phyloP scores from a whole-genome alignment of 805 yeast genomes.

The Metschnikowia colocasiae region DNA sequence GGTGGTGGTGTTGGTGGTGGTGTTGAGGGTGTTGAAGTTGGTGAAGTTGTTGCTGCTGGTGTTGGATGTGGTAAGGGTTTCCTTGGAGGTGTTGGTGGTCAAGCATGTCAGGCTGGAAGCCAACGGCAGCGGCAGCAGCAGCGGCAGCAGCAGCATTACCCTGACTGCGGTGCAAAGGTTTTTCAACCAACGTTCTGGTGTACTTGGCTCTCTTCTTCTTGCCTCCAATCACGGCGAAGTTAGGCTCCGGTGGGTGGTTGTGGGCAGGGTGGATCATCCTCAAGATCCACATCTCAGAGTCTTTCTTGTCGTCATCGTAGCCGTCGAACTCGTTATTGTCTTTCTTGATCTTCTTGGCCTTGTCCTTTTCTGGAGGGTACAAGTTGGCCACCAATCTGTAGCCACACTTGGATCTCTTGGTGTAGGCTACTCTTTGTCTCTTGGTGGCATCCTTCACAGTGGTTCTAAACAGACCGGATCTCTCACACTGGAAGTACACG shows the following conservation, averaged over 20 bases:
- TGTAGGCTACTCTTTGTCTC: conserved; percentile 46
- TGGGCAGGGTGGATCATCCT: conserved; percentile 45
- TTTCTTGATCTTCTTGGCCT: conserved; percentile 29
- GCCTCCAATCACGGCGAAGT: conserved; percentile 21
- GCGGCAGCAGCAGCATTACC: conserved; percentile 24
- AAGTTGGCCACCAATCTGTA: conserved; percentile 37
- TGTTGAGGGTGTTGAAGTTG: conserved; percentile 20
- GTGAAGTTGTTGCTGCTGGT: conserved; percentile 24
- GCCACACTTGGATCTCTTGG: conserved; percentile 45
- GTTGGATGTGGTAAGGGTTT: conserved; percentile 21
- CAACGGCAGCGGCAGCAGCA: conserved; percentile 23
- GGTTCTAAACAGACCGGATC: conserved; percentile 44
- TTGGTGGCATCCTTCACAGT: conserved; percentile 44
- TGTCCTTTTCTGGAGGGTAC: conserved; percentile 44
- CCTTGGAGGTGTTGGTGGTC: conserved; percentile 23
- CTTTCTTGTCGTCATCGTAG: conserved; percentile 20
- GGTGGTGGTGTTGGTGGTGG: conserved; percentile 26
- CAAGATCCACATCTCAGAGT: conserved; percentile 43
- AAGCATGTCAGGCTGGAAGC: conserved; percentile 23
- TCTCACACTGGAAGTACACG: conserved; percentile 45
- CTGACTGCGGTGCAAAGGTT: conserved; percentile 34
- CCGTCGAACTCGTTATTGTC: conserved; percentile 24
- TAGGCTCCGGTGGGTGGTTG: conserved; percentile 44
- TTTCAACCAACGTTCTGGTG: conserved; percentile 42
- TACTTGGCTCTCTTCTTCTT: conserved; percentile 39